phyloP scores from a whole-genome alignment of 768 basidiomycete species.

The Mycena vitilis region DNA sequence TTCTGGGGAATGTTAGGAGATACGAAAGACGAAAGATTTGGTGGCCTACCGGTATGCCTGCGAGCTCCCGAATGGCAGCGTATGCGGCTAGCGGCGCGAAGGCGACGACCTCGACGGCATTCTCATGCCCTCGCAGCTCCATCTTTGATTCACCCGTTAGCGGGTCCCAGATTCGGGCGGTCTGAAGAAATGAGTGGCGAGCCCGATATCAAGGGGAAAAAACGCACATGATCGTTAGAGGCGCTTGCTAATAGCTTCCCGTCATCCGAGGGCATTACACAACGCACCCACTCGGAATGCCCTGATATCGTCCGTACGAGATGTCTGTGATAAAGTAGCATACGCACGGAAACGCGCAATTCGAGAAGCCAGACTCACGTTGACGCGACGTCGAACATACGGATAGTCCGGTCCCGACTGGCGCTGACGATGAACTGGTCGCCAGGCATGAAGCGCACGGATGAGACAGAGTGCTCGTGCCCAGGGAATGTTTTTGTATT shows the following conservation, averaged over 20 bases:
- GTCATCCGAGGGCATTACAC: slow-evolving; percentile 73
- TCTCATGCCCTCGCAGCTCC: slow-evolving; percentile 89
- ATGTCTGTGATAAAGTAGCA: slow-evolving; percentile 59
- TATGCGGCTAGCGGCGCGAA: slow-evolving; percentile 86
- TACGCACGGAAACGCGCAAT: slow-evolving; percentile 14
- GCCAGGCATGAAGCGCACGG: slow-evolving; percentile 85
- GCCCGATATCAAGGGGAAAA: slow-evolving; percentile 11
- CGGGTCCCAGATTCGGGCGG: slow-evolving; percentile 81
- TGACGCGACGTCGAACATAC: slow-evolving; percentile 88
- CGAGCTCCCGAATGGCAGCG: slow-evolving; percentile 80
- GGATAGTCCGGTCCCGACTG: slow-evolving; percentile 87
- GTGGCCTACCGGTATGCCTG: slow-evolving; percentile 68
- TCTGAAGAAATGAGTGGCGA: slow-evolving; percentile 55
- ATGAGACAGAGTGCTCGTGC: slow-evolving; percentile 92
- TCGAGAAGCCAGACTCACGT: slow-evolving; percentile 63
- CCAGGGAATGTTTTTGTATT: slow-evolving; percentile 88
- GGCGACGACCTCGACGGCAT: slow-evolving; percentile 84
- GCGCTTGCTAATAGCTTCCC: slow-evolving; percentile 82
- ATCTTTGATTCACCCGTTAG: slow-evolving; percentile 80
- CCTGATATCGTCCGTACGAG: slow-evolving; percentile 80
- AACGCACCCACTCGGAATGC: slow-evolving; percentile 90
- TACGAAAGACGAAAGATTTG: slow-evolving; percentile 7
- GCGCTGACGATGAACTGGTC: slow-evolving; percentile 88
- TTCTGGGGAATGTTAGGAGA: slow-evolving; percentile 48
- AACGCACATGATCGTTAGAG: slow-evolving; percentile 86